Conservation (phyloP, 306 rosid species). For the Quercus agrifolia region DNA sequence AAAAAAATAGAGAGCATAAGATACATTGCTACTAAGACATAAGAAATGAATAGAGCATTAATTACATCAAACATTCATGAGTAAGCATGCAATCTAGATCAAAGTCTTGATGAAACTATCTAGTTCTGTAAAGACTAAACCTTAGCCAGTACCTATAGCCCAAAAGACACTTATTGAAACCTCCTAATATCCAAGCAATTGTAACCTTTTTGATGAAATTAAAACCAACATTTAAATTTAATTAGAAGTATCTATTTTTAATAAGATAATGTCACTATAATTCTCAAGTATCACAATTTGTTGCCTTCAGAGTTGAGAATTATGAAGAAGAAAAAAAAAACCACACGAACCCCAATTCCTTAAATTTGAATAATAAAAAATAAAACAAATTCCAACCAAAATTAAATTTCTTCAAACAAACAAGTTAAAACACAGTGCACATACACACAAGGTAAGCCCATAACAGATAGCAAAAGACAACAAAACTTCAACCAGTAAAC, state of each 20-base stretch:
- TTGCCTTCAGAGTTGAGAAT: background rate
- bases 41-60: background rate
- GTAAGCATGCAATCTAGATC: background rate
- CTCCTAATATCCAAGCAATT: background rate
- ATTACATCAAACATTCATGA: background rate
- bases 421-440: background rate
- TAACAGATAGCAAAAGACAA: background rate
- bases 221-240: background rate
- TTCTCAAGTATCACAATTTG: background rate
- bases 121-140: background rate
- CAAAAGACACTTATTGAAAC: background rate
- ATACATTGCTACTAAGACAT: background rate
- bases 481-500: background rate
- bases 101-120: background rate
- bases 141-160: background rate
- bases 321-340: background rate
- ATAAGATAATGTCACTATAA: background rate
- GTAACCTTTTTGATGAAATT: background rate
- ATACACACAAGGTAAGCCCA: background rate
- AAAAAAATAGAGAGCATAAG: background rate
- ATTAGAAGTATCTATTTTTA: background rate
- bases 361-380: background rate
- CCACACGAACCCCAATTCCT: background rate
- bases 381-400: background rate
- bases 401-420: background rate